These are phyloP conservation scores for Astrephomene gubernaculifera DNA, from an alignment of 139 green algal species.

Conservation along the genomic window DNA sequence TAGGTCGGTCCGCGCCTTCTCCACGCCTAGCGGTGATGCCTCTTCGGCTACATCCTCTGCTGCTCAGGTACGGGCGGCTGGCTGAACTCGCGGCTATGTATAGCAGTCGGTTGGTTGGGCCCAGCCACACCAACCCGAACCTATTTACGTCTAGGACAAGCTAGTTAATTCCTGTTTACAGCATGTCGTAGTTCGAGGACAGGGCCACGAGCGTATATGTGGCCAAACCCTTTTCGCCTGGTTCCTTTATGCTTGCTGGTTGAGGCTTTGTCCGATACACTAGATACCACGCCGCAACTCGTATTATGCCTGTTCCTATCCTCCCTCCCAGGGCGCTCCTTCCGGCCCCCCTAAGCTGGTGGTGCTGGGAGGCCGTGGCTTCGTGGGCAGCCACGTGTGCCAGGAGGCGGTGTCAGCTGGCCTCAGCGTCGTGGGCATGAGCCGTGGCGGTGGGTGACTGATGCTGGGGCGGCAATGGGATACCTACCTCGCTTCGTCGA, in stretches of 20 bases:
- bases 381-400: constrained; percentile 87
- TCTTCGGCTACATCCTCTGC: background rate
- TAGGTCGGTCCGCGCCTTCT: background rate
- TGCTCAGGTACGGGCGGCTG: background rate
- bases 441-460: constrained; percentile 64
- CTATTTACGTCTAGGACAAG: background rate
- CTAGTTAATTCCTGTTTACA: background rate
- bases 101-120: background rate
- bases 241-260: too few relatives aligned
- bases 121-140: background rate
- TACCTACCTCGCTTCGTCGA: too few relatives aligned
- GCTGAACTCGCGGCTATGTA: too few relatives aligned
- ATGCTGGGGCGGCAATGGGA: too few relatives aligned
- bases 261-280: too few relatives aligned
- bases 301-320: background rate
- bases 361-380: constrained; percentile 93
- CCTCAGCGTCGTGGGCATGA: constrained; percentile 80
- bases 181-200: too few relatives aligned
- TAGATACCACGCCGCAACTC: background rate
- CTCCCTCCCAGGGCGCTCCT: background rate
- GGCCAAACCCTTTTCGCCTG: too few relatives aligned
- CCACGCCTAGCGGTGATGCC: background rate
- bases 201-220: background rate
- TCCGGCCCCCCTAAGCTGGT: constrained; percentile 69
- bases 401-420: constrained; percentile 77